These are phyloP conservation scores for Fragaria ananassa DNA, from an alignment of 306 rosid species.

Conservation along the genomic window DNA sequence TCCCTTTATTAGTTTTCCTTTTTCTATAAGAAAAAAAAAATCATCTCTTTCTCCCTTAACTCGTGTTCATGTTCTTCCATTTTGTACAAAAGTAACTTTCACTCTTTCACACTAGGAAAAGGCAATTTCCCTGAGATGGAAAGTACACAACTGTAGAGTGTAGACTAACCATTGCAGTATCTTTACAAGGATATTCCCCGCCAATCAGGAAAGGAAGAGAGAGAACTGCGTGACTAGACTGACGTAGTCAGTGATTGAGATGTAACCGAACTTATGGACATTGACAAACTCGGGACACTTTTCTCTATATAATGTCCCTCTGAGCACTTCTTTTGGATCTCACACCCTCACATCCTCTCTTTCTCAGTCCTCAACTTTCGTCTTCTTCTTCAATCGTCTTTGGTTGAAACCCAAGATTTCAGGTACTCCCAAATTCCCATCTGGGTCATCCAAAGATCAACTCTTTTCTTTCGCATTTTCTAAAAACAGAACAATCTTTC, in stretches of 20 bases:
- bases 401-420: slow-evolving; percentile 20
- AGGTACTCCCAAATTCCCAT: slow-evolving; percentile 40
- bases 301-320: slow-evolving; percentile 34
- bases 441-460: slow-evolving; percentile 23
- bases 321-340: slow-evolving; percentile 24
- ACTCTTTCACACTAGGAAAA: neutral
- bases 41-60: neutral
- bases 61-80: neutral
- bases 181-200: slow-evolving; percentile 8
- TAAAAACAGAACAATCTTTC: neutral
- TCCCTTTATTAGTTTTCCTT: neutral
- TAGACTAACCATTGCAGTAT: neutral
- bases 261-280: neutral
- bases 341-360: neutral
- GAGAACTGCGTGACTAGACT: neutral
- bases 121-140: neutral
- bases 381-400: slow-evolving; percentile 13
- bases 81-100: neutral
- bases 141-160: neutral
- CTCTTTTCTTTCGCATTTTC: neutral
- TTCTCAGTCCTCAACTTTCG: slow-evolving; percentile 12
- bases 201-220: neutral
- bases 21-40: too few species aligned
- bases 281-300: neutral
- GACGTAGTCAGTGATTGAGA: neutral